Base-by-base conservation (phyloP, 2,329 filamentous ascomycete genomes). In the Fusarium sulawesiense region DNA sequence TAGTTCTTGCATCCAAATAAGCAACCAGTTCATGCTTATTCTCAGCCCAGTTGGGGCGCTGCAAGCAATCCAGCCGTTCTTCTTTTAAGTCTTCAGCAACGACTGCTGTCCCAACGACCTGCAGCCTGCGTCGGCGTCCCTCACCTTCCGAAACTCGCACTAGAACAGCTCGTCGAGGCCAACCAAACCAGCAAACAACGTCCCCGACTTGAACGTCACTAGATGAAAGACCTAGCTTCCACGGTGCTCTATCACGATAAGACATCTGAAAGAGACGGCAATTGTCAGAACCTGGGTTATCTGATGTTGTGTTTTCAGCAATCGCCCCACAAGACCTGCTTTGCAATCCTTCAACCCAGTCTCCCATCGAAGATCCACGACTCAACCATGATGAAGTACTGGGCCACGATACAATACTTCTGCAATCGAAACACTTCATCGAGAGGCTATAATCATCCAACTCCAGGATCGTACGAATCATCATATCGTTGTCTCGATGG, bases 11-110 rank as follows among this genome's bases (percentile, higher is more conserved):
- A 13, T 55, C n/a, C 1, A 58, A 7, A 8, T 18, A 58, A 18
- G 44, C 7, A 6, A 2, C 13, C 3, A 53, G 3, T 12, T 8
- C 2, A 9, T 1, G 0, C 0, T 27, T 44, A 0, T 18, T 12
- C 7, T n/a, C 0, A 6, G 6, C 1, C 27, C 21, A 34, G 5
- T 34, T 5, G 4, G 1, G 2, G 4, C 10, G 21, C 4, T 59
- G 23, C 1, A 0, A 55, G 21, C 8, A 2, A 2, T 12, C 48
- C 4, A 45, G 3, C 7, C 2, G 6, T 8, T 2, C 1, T 3
- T n/a, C 18, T 9, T 4, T 55, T 4, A 55, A 9, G 14, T 59
- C 29, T 1, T 21, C 6, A 6, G 40, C 9, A 3, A 59, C 5
- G 1, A 55, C 56, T 32, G 56, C 48, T 2, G 29, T 55, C 3